Evolutionary conservation across 2,329 filamentous ascomycete species (phyloP).

Genomic region (Phialocephala subalpina): DNA sequence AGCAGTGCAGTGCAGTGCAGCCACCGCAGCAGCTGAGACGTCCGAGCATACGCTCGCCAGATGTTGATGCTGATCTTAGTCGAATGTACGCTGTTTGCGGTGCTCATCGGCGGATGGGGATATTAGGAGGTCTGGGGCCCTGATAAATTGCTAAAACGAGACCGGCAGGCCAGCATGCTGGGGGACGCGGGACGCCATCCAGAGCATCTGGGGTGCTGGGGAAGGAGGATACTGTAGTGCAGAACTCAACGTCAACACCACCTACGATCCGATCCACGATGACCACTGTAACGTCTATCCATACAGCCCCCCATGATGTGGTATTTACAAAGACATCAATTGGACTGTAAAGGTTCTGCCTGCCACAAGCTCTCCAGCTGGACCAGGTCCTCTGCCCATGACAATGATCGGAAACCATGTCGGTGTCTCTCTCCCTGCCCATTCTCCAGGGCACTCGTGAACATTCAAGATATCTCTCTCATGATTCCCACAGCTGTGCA

Average conservation of each 20-base stretch:
- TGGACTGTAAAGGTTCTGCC: not conserved
- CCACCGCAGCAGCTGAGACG: not conserved
- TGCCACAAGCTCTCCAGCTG: no score
- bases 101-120: no score
- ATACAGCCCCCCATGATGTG: no score
- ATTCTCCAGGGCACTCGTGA: no score
- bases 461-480: no score
- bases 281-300: not conserved
- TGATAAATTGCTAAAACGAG: constrained; percentile 6
- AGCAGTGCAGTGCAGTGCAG: not conserved
- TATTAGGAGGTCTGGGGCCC: not conserved
- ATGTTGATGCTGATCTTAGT: not conserved
- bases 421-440: no score
- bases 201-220: not conserved
- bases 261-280: not conserved
- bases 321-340: not conserved
- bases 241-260: not conserved
- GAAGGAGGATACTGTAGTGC: not conserved
- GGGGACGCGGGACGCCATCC: not conserved
- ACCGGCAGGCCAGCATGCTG: not conserved
- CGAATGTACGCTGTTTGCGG: not conserved
- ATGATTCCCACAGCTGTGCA: no score
- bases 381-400: no score
- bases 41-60: not conserved
- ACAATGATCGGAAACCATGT: no score